phyloP scores from a whole-genome alignment of 768 basidiomycete species.

The Suillus paluster region DNA sequence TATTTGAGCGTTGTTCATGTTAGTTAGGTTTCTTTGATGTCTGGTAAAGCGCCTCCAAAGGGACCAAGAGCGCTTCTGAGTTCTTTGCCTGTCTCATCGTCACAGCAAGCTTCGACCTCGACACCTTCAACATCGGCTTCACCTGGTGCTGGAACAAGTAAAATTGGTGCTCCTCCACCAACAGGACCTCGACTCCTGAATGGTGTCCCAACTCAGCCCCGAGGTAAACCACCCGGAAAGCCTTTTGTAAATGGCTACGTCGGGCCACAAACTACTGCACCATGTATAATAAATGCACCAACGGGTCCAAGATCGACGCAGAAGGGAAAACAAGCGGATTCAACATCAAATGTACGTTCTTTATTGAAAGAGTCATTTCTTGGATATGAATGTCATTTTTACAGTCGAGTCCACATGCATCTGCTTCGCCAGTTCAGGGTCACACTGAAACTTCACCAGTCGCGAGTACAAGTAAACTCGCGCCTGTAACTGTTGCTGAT shows the following conservation, averaged over 20 bases:
- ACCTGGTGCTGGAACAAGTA: slow-evolving; percentile 34
- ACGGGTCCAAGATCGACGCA: slow-evolving; percentile 38
- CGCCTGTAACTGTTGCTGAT: slow-evolving; percentile 31
- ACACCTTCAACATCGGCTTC: slow-evolving; percentile 39
- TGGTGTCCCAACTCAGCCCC: slow-evolving; percentile 34
- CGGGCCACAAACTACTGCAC: slow-evolving; percentile 27
- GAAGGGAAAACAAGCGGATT: slow-evolving; percentile 49
- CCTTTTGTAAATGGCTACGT: slow-evolving; percentile 48
- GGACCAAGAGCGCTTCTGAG: slow-evolving; percentile 73
- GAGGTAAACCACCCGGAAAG: slow-evolving; percentile 39
- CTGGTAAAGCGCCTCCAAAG: slow-evolving; percentile 77
- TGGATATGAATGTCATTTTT: slow-evolving; percentile 12
- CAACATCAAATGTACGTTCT: slow-evolving; percentile 39
- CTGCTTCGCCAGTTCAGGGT: slow-evolving; percentile 22
- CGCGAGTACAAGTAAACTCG: slow-evolving; percentile 18
- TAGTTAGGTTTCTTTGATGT: slow-evolving; percentile 49
- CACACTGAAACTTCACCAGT: slow-evolving; percentile 12
- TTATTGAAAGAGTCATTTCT: slow-evolving; percentile 1
- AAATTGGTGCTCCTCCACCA: slow-evolving; percentile 61
- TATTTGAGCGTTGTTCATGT: slow-evolving; percentile 13
- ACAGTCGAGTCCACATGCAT: slow-evolving; percentile 17
- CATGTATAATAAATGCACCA: slow-evolving; percentile 31
- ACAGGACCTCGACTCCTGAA: slow-evolving; percentile 66
- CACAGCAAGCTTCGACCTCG: slow-evolving; percentile 35
- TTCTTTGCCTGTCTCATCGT: slow-evolving; percentile 37